phyloP scores from a whole-genome alignment of 192 early-diverging fungal species.

The Backusella luteola region DNA sequence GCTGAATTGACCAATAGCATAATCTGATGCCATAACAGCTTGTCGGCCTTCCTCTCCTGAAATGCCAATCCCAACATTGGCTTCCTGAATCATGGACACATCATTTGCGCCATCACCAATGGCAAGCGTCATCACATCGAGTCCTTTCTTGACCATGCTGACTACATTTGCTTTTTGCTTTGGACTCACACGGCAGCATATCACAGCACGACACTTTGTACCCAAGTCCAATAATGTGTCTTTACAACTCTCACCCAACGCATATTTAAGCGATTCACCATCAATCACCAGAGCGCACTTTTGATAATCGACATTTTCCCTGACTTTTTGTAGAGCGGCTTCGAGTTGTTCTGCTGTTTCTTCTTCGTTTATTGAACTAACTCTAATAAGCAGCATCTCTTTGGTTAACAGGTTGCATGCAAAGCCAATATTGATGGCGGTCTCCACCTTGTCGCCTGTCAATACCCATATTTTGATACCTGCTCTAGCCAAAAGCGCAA shows the following conservation, averaged over 20 bases:
- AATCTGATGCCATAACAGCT: slow-evolving; percentile 72
- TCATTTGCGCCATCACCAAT: slow-evolving; percentile 85
- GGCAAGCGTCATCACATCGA: slow-evolving; percentile 64
- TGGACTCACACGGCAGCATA: slow-evolving; percentile 77
- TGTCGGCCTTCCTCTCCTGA: slow-evolving; percentile 76
- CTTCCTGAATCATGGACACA: slow-evolving; percentile 81
- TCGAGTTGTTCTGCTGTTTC: slow-evolving; percentile 55
- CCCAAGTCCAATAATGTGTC: slow-evolving; percentile 47
- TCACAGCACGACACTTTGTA: slow-evolving; percentile 61
- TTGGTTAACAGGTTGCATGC: slow-evolving; percentile 63
- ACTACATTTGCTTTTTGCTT: slow-evolving; percentile 77
- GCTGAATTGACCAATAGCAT: slow-evolving; percentile 70
- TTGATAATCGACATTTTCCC: slow-evolving; percentile 1
- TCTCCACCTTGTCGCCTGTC: slow-evolving; percentile 80
- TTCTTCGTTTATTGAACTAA: slow-evolving; percentile 28
- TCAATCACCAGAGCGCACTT: slow-evolving; percentile 64
- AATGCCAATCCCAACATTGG: slow-evolving; percentile 74
- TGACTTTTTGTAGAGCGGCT: slow-evolving; percentile 32
- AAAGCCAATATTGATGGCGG: slow-evolving; percentile 79
- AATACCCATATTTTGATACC: slow-evolving; percentile 78
- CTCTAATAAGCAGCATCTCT: slow-evolving; percentile 61
- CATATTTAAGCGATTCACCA: slow-evolving; percentile 56
- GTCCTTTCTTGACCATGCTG: slow-evolving; percentile 58
- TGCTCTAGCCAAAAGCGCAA: slow-evolving; percentile 56
- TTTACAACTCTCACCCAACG: slow-evolving; percentile 49